These are phyloP conservation scores for Solanum phureja DNA, from an alignment of 257 asterid genomes.

Conservation along the genomic window DNA sequence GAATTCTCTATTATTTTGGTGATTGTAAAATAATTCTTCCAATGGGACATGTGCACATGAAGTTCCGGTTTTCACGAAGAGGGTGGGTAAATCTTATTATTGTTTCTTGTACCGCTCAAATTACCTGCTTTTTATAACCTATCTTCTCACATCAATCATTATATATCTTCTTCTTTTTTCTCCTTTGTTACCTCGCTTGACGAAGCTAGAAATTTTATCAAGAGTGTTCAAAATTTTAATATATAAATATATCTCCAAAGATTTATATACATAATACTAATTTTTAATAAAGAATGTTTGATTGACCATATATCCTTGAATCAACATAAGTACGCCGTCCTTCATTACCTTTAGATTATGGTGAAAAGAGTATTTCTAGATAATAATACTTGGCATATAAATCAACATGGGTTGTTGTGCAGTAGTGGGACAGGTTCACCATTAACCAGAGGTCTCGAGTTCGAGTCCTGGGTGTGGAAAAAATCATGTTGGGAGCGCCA, in stretches of 20 bases:
- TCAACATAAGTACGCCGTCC: background rate
- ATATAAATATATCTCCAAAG: too few species aligned
- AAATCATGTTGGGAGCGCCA: too few species aligned
- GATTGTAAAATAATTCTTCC: background rate
- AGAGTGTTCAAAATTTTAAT: background rate
- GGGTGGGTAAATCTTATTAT: constrained; percentile 34
- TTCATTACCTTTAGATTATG: background rate
- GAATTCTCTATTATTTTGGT: background rate
- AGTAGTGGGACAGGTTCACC: too few species aligned
- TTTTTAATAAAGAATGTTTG: background rate
- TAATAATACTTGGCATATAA: background rate
- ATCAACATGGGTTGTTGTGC: background rate
- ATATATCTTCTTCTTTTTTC: background rate
- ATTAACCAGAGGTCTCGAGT: too few species aligned
- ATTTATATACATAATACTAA: background rate
- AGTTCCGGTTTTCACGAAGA: constrained; percentile 31
- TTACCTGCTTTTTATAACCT: constrained; percentile 39
- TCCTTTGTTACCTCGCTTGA: background rate
- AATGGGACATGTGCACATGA: constrained; percentile 15
- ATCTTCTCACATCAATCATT: constrained; percentile 22
- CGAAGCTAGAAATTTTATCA: too few species aligned
- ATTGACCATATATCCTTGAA: background rate
- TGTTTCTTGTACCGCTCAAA: constrained; percentile 31
- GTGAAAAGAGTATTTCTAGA: background rate
- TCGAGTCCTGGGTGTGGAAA: too few species aligned